A percentile compares a stretch with the other conserved stretches of the same genome.
These are phyloP conservation scores for Avena atlantica DNA, from an alignment of 176 grass and related monocot genomes.

Conservation along the genomic window DNA sequence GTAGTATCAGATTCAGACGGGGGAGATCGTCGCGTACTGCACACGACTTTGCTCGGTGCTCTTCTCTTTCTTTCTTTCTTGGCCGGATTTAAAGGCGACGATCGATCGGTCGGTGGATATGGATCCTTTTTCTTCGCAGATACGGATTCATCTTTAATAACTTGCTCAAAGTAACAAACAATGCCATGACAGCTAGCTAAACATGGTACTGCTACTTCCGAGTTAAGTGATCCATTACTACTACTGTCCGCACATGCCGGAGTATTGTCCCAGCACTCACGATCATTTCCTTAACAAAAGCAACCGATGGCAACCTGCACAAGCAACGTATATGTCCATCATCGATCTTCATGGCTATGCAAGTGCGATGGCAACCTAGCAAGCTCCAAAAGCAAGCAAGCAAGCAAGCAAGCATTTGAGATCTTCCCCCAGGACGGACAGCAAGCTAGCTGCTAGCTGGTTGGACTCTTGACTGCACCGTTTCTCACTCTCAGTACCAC, in stretches of 20 bases:
- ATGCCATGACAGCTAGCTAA: not conserved
- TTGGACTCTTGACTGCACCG: not conserved
- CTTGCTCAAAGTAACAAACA: not conserved
- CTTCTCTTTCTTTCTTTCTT: slow-evolving; percentile 28
- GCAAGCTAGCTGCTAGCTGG: not conserved
- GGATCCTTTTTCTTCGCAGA: not conserved
- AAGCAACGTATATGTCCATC: not conserved
- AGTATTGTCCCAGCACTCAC: not conserved
- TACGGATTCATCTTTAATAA: slow-evolving; percentile 13
- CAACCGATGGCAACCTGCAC: slow-evolving; percentile 22
- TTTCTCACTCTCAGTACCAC: not conserved
- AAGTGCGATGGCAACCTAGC: slow-evolving; percentile 38
- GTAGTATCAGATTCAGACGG: not conserved
- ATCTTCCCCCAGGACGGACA: not conserved
- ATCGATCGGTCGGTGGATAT: not conserved
- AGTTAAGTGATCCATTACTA: not conserved
- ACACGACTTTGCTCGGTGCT: not conserved
- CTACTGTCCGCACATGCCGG: slow-evolving; percentile 16
- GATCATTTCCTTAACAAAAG: slow-evolving; percentile 24
- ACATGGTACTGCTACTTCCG: not conserved
- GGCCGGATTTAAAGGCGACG: not conserved
- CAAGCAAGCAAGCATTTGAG: not conserved
- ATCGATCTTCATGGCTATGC: not conserved
- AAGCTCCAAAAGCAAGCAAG: not conserved
- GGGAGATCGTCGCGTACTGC: slow-evolving; percentile 19